Base-by-base conservation (phyloP, 768 basidiomycete species). In the Rubroboletus pulcherrimus region DNA sequence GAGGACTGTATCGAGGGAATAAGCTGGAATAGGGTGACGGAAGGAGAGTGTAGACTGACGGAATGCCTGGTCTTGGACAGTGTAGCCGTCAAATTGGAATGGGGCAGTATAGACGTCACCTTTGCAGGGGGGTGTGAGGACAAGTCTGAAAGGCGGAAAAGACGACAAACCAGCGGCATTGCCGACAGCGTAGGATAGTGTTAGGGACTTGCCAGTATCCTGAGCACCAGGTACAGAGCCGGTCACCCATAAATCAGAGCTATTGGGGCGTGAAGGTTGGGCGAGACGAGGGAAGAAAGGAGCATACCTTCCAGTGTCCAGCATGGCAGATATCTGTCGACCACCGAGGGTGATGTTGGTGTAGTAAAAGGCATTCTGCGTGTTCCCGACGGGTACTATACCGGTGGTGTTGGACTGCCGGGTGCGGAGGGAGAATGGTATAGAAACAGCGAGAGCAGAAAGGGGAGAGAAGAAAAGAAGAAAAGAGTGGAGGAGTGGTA, bases 221-320 rank as follows among this genome's bases (percentile, higher is more conserved):
- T 73, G 78, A 35, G 82, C 73, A 26, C 69, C 67, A 7, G 86
- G 76, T 19, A 80, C 77, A 41, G 70, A 63, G 24, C 75, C 79
- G 7, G 74, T 70, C 69, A 87, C 86, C 89, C 89, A 91, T 37
- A 91, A 70, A 68, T 91, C 89, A 38, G 88, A 86, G 61, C 89
- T 91, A 57, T 34, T 1, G 43, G 38, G 11, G 39, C 30, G 49
- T 53, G 47, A 58, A 45, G 53, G 48, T 9, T 38, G 39, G 44
- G 34, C 48, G 24, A 51, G n/a, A 50, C 37, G 9, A 7, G 44
- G 35, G 30, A 19, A 33, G 44, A 46, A 19, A 26, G n/a, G 34
- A 42, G 19, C 24, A 4, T 57, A 85, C 87, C 89, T 91, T 72
- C 89, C 89, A 7, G 88, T 90, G 66, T 91, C 89, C 51, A 91